These are phyloP conservation scores for Chenopodium suecicum DNA, from an alignment of 148 eudicot species.

Conservation along the genomic window DNA sequence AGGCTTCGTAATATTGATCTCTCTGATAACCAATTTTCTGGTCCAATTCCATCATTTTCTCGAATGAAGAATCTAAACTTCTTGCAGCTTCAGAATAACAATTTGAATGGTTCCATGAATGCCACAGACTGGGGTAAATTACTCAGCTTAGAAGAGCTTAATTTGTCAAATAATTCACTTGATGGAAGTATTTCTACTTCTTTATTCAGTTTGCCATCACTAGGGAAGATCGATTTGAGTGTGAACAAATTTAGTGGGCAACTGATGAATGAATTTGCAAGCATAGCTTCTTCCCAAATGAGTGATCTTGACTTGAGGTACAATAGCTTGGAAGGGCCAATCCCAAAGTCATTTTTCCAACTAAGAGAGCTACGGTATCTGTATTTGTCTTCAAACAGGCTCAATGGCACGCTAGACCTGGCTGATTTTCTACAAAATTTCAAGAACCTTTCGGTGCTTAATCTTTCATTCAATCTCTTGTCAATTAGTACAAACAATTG, in stretches of 20 bases:
- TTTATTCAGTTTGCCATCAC: too few relatives aligned
- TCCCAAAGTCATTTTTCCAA: slow-evolving; percentile 35
- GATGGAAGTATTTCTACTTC: slow-evolving; percentile 43
- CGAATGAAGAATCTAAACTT: slow-evolving; percentile 26
- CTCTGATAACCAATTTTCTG: slow-evolving; percentile 20
- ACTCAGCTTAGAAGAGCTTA: slow-evolving; percentile 20
- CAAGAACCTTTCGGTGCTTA: slow-evolving; percentile 24
- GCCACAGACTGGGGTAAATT: slow-evolving; percentile 36
- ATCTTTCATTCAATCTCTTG: slow-evolving; percentile 40
- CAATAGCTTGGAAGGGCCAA: slow-evolving; percentile 40
- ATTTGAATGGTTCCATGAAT: slow-evolving; percentile 34
- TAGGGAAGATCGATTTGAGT: too few relatives aligned
- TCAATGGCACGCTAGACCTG: slow-evolving; percentile 32
- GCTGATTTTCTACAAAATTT: slow-evolving; percentile 15
- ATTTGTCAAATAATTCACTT: slow-evolving; percentile 35
- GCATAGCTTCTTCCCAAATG: slow-evolving; percentile 15
- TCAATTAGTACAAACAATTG: slow-evolving; percentile 15
- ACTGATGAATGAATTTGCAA: too few relatives aligned
- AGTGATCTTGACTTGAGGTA: slow-evolving; percentile 38
- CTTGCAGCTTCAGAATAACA: background rate
- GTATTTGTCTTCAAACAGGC: slow-evolving; percentile 29
- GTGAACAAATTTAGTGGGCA: too few relatives aligned
- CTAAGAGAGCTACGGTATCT: slow-evolving; percentile 21
- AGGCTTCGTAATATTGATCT: slow-evolving; percentile 9
- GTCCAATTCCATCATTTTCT: slow-evolving; percentile 31